Conservation (phyloP, 768 basidiomycete genomes). For the Exidia glandulosa region DNA sequence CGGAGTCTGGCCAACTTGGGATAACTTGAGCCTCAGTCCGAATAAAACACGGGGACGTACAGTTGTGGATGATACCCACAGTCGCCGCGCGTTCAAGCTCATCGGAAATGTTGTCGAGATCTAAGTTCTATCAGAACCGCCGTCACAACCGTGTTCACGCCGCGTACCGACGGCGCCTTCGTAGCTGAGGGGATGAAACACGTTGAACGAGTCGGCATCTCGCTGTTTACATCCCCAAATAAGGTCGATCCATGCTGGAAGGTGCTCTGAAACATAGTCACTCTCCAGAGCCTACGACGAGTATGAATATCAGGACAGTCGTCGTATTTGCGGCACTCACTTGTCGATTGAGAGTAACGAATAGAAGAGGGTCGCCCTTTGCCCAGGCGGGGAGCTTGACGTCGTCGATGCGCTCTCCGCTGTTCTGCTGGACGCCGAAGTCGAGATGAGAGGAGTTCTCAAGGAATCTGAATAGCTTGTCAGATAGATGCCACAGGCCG, state of each 20-base stretch:
- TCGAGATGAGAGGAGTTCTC: slow-evolving; percentile 71
- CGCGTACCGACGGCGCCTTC: slow-evolving; percentile 71
- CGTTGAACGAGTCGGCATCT: slow-evolving; percentile 65
- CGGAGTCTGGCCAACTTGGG: slow-evolving; percentile 81
- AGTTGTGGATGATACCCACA: slow-evolving; percentile 92
- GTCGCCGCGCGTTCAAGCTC: slow-evolving; percentile 85
- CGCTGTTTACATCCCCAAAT: slow-evolving; percentile 86
- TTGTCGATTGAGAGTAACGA: slow-evolving; percentile 65
- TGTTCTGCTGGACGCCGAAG: slow-evolving; percentile 63
- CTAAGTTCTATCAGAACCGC: slow-evolving; percentile 22
- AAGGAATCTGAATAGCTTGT: slow-evolving; percentile 47
- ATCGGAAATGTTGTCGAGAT: slow-evolving; percentile 77
- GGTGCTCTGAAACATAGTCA: slow-evolving; percentile 68
- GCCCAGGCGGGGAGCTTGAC: slow-evolving; percentile 92
- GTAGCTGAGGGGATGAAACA: slow-evolving; percentile 88
- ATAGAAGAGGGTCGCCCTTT: slow-evolving; percentile 68
- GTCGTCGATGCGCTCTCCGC: slow-evolving; percentile 71
- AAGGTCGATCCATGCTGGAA: slow-evolving; percentile 87
- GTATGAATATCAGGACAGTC: background rate
- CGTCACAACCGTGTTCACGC: background rate
- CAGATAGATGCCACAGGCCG: background rate
- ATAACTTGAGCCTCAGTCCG: background rate
- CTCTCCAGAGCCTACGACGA: slow-evolving; percentile 69
- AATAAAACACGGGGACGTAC: slow-evolving; percentile 26
- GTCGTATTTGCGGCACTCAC: slow-evolving; percentile 33